phyloP scores from a whole-genome alignment of 441 rosid species.

The Omphalea diandra region DNA sequence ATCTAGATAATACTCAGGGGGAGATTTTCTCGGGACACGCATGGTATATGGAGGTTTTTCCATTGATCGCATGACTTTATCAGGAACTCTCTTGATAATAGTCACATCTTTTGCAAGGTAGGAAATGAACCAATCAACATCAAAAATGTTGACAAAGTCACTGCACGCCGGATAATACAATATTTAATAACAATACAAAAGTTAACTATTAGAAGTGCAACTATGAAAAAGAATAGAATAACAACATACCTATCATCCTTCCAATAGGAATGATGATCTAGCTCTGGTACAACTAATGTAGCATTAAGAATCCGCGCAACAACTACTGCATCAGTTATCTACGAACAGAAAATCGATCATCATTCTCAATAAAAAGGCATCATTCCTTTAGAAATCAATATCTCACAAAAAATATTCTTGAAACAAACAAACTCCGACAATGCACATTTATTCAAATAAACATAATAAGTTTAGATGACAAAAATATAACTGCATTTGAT shows the following conservation, averaged over 20 bases:
- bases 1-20: slow-evolving; percentile 89
- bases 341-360: slow-evolving; percentile 33
- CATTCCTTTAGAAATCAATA: too few relatives aligned
- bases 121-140: slow-evolving; percentile 88
- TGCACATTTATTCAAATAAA: slow-evolving; percentile 11
- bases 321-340: slow-evolving; percentile 98
- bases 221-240: slow-evolving; percentile 2
- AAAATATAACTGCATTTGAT: background rate
- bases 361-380: too few relatives aligned
- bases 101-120: slow-evolving; percentile 89
- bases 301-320: slow-evolving; percentile 94
- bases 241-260: slow-evolving; percentile 81
- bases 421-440: slow-evolving; percentile 10
- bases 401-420: background rate
- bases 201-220: background rate
- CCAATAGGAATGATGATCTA: slow-evolving; percentile 97
- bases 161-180: slow-evolving; percentile 52
- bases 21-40: slow-evolving; percentile 97
- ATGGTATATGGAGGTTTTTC: slow-evolving; percentile 94
- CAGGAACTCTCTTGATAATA: slow-evolving; percentile 90
- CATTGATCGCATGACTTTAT: slow-evolving; percentile 87
- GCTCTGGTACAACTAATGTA: slow-evolving; percentile 91
- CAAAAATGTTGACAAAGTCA: slow-evolving; percentile 85
- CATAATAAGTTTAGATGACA: background rate
- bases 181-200: slow-evolving; percentile 6